Evolutionary conservation across 2,329 filamentous ascomycete species (phyloP), one percentile per base, ranked within the genome.

Genomic region (Paraphaeosphaeria sporulosa): DNA sequence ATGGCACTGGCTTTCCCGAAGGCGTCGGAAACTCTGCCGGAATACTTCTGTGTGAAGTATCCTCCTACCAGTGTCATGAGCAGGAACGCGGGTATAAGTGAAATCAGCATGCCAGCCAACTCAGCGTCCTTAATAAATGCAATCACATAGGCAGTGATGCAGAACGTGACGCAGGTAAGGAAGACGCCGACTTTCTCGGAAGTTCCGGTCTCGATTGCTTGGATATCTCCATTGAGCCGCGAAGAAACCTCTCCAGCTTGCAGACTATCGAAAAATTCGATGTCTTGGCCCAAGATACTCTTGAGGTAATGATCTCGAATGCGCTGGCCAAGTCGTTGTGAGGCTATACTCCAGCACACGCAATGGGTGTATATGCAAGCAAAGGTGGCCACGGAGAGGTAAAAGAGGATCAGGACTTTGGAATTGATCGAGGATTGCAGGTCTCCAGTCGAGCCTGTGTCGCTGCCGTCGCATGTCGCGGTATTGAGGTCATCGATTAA

Each of bases 141-240:
- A 17, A 91, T 85, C 4, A 88, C 80, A 62, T 89, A 91, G 3
- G 88, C 86, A 0, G 89, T 87, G 55, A 90, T 71, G 69, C 91
- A 91, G 73, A 90, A 91, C 2, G 87, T 86, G 10, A 86, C 74
- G 53, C 84, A 87, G 25, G 84, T 83, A 4, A 91, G 80, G 64
- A 85, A 84, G 36, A 90, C 85, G 54, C 89, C 89, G 17, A 90
- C 88, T 72, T 92, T 92, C 74, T 91, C 89, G 1, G 86, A 88
- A 0, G 89, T 90, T 15, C 89, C 89, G 0, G 85, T 84, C 68
- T 89, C 89, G 54, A 92, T 86, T 1, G 86, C 84, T 60, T 88
- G 85, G 36, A 91, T 88, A 67, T 91, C 89, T 56, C 83, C 82
- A 69, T 88, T 88, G 46, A 92, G 83, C 19, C 89, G 82, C 9